These are phyloP conservation scores for Leptographium lundbergii DNA, from an alignment of 2,329 filamentous ascomycete genomes.

Conservation along the genomic window DNA sequence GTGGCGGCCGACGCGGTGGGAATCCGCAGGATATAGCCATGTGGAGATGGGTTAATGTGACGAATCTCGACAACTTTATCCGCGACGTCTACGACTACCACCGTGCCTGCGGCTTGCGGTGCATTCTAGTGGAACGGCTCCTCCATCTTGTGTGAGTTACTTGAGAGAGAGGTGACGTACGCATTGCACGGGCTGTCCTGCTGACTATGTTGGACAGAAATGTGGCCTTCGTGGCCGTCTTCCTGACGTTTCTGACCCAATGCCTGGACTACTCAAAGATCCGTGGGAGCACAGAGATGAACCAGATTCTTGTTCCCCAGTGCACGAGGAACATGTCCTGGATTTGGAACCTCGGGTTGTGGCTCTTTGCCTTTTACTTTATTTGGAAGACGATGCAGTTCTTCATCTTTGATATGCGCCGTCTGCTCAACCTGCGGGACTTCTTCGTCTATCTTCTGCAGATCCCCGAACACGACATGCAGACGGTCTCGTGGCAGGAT, in stretches of 20 bases:
- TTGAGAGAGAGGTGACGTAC: too few relatives aligned
- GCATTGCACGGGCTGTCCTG: not conserved
- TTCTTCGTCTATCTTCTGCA: slow-evolving; percentile 76
- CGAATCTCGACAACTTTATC: slow-evolving; percentile 80
- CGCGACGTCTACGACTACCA: slow-evolving; percentile 79
- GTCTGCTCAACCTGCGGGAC: slow-evolving; percentile 65
- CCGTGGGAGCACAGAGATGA: slow-evolving; percentile 45
- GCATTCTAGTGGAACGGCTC: slow-evolving; percentile 60
- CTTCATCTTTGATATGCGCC: slow-evolving; percentile 53
- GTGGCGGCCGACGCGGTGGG: slow-evolving; percentile 9
- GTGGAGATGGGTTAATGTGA: slow-evolving; percentile 87
- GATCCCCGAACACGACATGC: slow-evolving; percentile 74
- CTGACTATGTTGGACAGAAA: slow-evolving; percentile 37
- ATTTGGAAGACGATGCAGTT: slow-evolving; percentile 68
- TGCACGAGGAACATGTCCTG: slow-evolving; percentile 68
- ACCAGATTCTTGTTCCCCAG: slow-evolving; percentile 49
- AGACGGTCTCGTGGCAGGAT: slow-evolving; percentile 89
- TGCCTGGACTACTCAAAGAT: slow-evolving; percentile 74
- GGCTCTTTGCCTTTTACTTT: slow-evolving; percentile 79
- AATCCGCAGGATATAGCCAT: slow-evolving; percentile 60
- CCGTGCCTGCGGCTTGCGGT: slow-evolving; percentile 70
- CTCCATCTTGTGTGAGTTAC: slow-evolving; percentile 58
- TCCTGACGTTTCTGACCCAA: slow-evolving; percentile 72
- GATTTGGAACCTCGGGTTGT: slow-evolving; percentile 64
- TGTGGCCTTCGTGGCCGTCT: slow-evolving; percentile 67